Percentiles rank a stretch among this genome's conserved stretches.
phyloP scores from a whole-genome alignment of 2,329 filamentous ascomycete genomes.

The Falciphora oryzae region DNA sequence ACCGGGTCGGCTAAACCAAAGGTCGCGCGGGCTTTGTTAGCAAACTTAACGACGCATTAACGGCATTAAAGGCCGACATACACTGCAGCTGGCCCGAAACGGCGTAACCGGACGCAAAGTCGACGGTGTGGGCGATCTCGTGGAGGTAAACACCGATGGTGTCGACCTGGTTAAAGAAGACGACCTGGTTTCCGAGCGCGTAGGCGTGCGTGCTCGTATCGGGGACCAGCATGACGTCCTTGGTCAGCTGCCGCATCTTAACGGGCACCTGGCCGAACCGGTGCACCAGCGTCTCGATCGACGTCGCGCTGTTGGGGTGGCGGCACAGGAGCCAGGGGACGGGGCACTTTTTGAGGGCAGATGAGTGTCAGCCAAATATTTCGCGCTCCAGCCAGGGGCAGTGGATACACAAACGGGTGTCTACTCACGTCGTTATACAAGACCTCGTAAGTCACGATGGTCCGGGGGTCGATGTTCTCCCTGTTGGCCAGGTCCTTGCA shows the following conservation, averaged over 20 bases:
- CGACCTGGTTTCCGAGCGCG: constrained; percentile 11
- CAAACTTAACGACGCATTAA: not conserved
- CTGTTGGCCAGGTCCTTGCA: constrained; percentile 10
- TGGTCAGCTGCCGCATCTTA: constrained; percentile 9
- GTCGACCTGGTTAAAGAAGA: constrained; percentile 10
- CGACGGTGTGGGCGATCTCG: constrained; percentile 11
- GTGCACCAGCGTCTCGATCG: constrained; percentile 4
- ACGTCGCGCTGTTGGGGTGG: constrained; percentile 7
- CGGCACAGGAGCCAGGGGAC: constrained; percentile 12
- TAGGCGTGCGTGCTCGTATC: constrained; percentile 6
- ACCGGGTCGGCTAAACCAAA: not conserved
- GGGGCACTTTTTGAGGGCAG: not conserved
- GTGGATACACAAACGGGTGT: not conserved
- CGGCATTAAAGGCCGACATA: not conserved
- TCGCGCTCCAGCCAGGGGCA: not conserved
- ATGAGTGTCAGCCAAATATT: not conserved
- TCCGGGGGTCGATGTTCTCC: constrained; percentile 4
- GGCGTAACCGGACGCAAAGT: constrained; percentile 6
- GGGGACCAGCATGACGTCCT: constrained; percentile 8
- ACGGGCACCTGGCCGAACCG: constrained; percentile 11
- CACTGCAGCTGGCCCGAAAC: constrained; percentile 7
- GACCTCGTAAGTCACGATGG: constrained; percentile 10
- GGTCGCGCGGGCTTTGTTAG: not conserved
- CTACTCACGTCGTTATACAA: constrained; percentile 8
- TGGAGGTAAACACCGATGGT: constrained; percentile 10